A percentile compares a stretch with the other conserved stretches of the same genome.
phyloP scores from a whole-genome alignment of 805 yeast species.

The Aciculoconidium aculeatum region DNA sequence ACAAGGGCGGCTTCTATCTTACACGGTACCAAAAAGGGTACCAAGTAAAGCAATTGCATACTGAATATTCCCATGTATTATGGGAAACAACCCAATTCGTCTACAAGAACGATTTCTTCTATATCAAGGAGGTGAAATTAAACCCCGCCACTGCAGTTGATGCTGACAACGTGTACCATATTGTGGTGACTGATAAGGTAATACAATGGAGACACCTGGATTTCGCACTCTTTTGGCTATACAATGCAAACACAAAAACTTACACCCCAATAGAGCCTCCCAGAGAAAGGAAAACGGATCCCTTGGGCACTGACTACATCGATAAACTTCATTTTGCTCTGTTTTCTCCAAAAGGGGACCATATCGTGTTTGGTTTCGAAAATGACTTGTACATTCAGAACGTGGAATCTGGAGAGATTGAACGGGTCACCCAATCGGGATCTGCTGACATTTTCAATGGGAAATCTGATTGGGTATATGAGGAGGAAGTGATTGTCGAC shows the following conservation, averaged over 20 bases:
- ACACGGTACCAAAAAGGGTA: slow-evolving; percentile 11
- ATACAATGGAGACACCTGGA: slow-evolving; percentile 40
- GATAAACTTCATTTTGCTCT: slow-evolving; percentile 38
- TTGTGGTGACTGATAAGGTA: slow-evolving; percentile 47
- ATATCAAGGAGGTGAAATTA: slow-evolving; percentile 28
- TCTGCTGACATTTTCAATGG: slow-evolving; percentile 72
- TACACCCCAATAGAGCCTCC: slow-evolving; percentile 33
- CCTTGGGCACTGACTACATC: slow-evolving; percentile 10
- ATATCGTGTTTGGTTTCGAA: slow-evolving; percentile 60
- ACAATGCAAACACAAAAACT: slow-evolving; percentile 17
- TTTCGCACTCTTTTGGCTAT: slow-evolving; percentile 35
- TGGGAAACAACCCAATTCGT: slow-evolving; percentile 29
- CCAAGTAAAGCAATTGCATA: slow-evolving; percentile 21
- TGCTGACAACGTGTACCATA: slow-evolving; percentile 35
- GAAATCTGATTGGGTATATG: slow-evolving; percentile 92
- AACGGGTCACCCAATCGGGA: slow-evolving; percentile 65
- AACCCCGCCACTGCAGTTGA: slow-evolving; percentile 39
- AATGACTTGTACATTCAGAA: slow-evolving; percentile 64
- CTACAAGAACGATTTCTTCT: slow-evolving; percentile 35
- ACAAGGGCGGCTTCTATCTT: slow-evolving; percentile 26
- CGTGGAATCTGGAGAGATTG: slow-evolving; percentile 17
- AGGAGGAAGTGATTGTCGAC: slow-evolving; percentile 75
- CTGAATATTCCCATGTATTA: slow-evolving; percentile 21
- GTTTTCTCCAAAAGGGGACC: slow-evolving; percentile 71
- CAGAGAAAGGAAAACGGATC: slow-evolving; percentile 5